A percentile compares a stretch with the other conserved stretches of the same genome.
Evolutionary conservation across 2,329 filamentous ascomycete species (phyloP).

Genomic region (Scytalidium sp.): DNA sequence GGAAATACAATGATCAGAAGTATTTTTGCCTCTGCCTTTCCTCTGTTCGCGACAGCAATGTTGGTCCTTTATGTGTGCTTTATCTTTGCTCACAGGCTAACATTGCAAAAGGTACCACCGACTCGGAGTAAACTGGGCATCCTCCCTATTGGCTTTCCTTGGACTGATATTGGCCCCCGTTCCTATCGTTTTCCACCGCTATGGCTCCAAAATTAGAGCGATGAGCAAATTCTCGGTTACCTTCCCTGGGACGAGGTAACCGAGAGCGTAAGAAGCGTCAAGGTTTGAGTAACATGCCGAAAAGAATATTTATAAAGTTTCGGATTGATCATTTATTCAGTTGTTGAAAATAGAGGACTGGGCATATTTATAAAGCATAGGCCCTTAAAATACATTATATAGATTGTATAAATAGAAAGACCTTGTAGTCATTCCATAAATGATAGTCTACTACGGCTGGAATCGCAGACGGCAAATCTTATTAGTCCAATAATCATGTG

Average conservation of each 20-base stretch:
- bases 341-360: no score
- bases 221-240: not conserved
- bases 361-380: no score
- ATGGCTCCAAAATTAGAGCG: slow-evolving; percentile 45
- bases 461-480: no score
- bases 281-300: no score
- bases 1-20: slow-evolving; percentile 74
- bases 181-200: slow-evolving; percentile 70
- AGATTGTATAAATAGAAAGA: no score
- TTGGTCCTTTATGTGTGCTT: not conserved
- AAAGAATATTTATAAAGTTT: no score
- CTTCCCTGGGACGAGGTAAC: not conserved
- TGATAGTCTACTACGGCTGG: no score
- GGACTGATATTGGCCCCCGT: slow-evolving; percentile 72
- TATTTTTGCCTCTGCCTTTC: slow-evolving; percentile 68
- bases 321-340: no score
- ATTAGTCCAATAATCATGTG: no score
- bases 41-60: slow-evolving; percentile 61
- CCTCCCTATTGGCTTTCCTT: slow-evolving; percentile 67
- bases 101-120: slow-evolving; percentile 54
- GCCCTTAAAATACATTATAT: no score
- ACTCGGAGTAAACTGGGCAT: slow-evolving; percentile 72
- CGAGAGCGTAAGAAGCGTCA: not conserved
- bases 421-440: no score
- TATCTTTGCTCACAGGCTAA: not conserved